A percentile compares a stretch with the other conserved stretches of the same genome.
phyloP scores from a whole-genome alignment of 345 rosid genomes.

The Laguncularia racemosa region DNA sequence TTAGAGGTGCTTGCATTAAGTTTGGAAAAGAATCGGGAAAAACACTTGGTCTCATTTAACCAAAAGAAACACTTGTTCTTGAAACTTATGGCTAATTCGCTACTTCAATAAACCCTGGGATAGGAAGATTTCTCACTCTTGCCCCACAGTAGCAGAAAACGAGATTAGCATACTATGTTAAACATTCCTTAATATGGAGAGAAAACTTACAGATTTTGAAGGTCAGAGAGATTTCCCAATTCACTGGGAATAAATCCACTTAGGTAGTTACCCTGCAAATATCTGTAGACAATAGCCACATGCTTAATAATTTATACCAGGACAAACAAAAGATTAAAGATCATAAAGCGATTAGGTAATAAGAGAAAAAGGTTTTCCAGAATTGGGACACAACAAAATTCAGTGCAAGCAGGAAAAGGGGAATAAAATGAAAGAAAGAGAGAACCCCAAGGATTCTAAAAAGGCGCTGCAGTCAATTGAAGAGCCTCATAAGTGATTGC shows the following conservation, averaged over 20 bases:
- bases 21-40: background rate
- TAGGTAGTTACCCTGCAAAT: slow-evolving; percentile 84
- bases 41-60: background rate
- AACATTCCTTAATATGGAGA: slow-evolving; percentile 8
- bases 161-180: background rate
- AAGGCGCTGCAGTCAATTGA: too few species aligned
- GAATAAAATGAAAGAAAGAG: too few species aligned
- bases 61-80: background rate
- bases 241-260: slow-evolving; percentile 72
- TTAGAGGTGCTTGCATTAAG: too few species aligned
- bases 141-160: background rate
- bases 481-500: too few species aligned
- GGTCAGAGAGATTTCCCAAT: slow-evolving; percentile 63
- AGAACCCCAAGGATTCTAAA: too few species aligned
- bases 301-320: background rate
- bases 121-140: background rate
- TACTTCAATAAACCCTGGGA: too few species aligned
- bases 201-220: slow-evolving; percentile 57
- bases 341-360: background rate
- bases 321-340: background rate
- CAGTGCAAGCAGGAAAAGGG: too few species aligned
- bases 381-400: too few species aligned
- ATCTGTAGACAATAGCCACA: slow-evolving; percentile 29
- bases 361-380: too few species aligned
- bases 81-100: too few species aligned